Base-by-base conservation (phyloP, 352 stramenopile genomes). In the Blastocystis sp. region DNA sequence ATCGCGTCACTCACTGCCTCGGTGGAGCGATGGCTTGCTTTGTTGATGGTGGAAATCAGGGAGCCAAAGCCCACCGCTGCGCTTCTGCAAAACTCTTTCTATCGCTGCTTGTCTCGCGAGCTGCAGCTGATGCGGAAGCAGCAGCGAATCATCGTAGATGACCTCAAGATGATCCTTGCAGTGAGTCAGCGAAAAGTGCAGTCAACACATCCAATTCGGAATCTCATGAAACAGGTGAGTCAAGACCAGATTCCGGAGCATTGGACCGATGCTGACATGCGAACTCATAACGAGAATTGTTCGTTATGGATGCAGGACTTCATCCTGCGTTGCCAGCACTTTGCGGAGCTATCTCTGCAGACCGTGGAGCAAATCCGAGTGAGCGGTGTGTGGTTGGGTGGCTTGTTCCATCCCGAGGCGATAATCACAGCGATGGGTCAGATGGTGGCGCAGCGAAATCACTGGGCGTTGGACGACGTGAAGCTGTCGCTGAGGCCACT, bases 371-470 rank as follows among this genome's bases (percentile, higher is more conserved):
- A 79, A 9, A 24, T 89, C 64, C 87, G 18, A 47, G 90, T 30
- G 70, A 69, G 30, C 16, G 92, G 93, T 26, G 93, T 97, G 63
- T 97, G 95, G 95, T 91, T 98, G 26, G 95, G 95, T n/a, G 94
- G 94, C 0, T 92, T 98, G 50, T 97, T 98, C 87, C 96, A 93
- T 7, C 95, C 95, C 6, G 95, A 97, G 78, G 94, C 95, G 50
- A 97, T 97, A 55, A 92, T 98, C 56, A 98, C 95, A 4, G 95
- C 95, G 3, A 96, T 93, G 4, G 92, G 95, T 3, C 95, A 98
- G 92, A 93, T 93, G 41, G 94, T 95, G 53, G 95, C 95, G 2
- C 92, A 94, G 0, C 89, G 92, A 39, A 91, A 82, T 43, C 65
- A 62, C 18, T 75, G 76, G 50, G 34, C 87, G 54, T 63, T 91